A percentile compares a stretch with the other conserved stretches of the same genome.
Evolutionary conservation across 345 rosid species (phyloP).

Genomic region (Hevea brasiliensis): DNA sequence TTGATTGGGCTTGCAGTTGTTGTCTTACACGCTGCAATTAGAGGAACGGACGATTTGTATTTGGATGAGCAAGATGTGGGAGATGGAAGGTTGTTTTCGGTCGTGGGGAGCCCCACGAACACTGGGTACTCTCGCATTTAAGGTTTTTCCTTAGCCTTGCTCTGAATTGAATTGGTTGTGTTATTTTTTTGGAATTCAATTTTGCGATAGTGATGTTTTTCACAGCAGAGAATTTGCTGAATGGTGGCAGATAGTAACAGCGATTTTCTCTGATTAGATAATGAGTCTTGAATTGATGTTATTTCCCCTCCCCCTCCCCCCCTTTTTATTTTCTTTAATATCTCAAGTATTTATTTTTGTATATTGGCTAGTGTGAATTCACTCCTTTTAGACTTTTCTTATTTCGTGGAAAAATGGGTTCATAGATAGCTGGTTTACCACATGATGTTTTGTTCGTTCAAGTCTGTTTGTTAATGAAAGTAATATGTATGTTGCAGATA

Average conservation of each 20-base stretch:
- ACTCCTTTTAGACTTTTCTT: too few relatives aligned
- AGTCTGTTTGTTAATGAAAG: too few relatives aligned
- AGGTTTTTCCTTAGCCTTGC: background rate
- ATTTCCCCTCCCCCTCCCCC: background rate
- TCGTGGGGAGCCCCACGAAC: conserved; percentile 50
- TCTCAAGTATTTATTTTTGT: conserved; percentile 10
- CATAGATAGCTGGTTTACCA: background rate
- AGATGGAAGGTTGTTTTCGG: conserved; percentile 43
- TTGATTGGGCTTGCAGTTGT: conserved; percentile 45
- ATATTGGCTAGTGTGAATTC: conserved; percentile 8
- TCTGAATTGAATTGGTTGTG: conserved; percentile 4
- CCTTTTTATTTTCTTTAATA: background rate
- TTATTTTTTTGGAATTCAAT: background rate
- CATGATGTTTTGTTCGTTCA: background rate
- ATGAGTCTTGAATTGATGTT: background rate
- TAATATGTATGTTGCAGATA: background rate
- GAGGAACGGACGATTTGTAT: conserved; percentile 59
- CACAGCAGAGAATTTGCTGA: background rate
- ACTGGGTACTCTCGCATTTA: conserved; percentile 41
- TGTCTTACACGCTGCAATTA: conserved; percentile 45
- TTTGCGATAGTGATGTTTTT: background rate
- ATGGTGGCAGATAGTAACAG: background rate
- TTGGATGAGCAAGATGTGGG: conserved; percentile 35
- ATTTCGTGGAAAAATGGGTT: background rate
- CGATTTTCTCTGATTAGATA: conserved; percentile 13